These are phyloP conservation scores for Petrea volubilis DNA, from an alignment of 257 asterid species.

Conservation along the genomic window DNA sequence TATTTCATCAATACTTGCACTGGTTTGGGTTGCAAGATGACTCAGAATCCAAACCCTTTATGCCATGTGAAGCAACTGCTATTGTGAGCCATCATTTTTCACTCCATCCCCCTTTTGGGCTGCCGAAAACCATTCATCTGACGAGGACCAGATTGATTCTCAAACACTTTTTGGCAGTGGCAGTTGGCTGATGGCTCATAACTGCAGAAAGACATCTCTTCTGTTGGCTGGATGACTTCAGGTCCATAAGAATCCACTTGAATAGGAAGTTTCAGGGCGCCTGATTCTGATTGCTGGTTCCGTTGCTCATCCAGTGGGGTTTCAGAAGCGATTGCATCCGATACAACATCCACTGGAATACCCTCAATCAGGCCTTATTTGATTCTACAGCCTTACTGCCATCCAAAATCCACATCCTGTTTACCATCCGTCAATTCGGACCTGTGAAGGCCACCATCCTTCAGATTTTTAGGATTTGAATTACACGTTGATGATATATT, in stretches of 20 bases:
- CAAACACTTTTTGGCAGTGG: conserved; percentile 33
- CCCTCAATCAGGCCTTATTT: conserved; percentile 38
- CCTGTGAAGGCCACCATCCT: conserved; percentile 38
- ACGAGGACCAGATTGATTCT: conserved; percentile 44
- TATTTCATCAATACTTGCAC: conserved; percentile 42
- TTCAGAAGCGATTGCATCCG: conserved; percentile 44
- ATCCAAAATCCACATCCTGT: conserved; percentile 41
- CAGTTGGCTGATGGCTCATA: conserved; percentile 39
- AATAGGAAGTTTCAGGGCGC: conserved; percentile 35
- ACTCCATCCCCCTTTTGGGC: conserved; percentile 33
- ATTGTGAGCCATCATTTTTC: conserved; percentile 37
- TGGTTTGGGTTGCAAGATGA: conserved; percentile 54
- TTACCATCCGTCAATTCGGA: conserved; percentile 35
- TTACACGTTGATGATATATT: conserved; percentile 30
- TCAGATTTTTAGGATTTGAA: conserved; percentile 41
- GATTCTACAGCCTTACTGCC: conserved; percentile 40
- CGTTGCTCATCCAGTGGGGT: conserved; percentile 34
- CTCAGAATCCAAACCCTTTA: conserved; percentile 58
- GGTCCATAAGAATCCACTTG: conserved; percentile 33
- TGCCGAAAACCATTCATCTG: conserved; percentile 50
- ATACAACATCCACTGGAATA: conserved; percentile 33
- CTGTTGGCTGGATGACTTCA: conserved; percentile 29
- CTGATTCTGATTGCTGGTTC: conserved; percentile 39
- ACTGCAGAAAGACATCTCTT: conserved; percentile 34
- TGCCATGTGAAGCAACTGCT: conserved; percentile 28